A percentile compares a stretch with the other conserved stretches of the same genome.
These are phyloP conservation scores for Artomyces pyxidatus DNA, from an alignment of 768 basidiomycete genomes.

Conservation along the genomic window DNA sequence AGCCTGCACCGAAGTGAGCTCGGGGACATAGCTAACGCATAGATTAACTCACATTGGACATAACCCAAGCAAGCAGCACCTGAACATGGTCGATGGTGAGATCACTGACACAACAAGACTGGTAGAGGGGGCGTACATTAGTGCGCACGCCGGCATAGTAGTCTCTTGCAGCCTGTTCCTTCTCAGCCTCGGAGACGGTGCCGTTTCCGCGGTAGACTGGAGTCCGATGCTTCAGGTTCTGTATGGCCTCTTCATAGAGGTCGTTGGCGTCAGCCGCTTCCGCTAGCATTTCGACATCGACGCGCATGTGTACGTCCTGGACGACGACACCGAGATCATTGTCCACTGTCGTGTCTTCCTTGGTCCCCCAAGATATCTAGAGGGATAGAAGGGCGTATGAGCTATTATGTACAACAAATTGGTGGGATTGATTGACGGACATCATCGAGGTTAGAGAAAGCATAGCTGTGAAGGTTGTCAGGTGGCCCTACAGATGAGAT, in stretches of 20 bases:
- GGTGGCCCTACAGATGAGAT: neutral
- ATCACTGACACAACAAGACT: neutral
- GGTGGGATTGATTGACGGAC: constrained; percentile 32
- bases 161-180: constrained; percentile 68
- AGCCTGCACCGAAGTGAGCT: constrained; percentile 34
- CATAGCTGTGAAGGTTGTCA: constrained; percentile 46
- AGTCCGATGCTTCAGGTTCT: constrained; percentile 56
- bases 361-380: constrained; percentile 94
- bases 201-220: constrained; percentile 27
- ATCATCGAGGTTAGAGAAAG: constrained; percentile 81
- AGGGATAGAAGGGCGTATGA: neutral
- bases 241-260: constrained; percentile 77
- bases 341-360: constrained; percentile 68
- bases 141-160: constrained; percentile 87
- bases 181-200: constrained; percentile 43
- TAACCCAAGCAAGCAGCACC: constrained; percentile 72
- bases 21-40: neutral
- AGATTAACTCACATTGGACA: constrained; percentile 61
- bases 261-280: constrained; percentile 77
- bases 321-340: constrained; percentile 79
- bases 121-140: constrained; percentile 38
- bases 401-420: constrained; percentile 7
- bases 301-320: constrained; percentile 72
- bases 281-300: constrained; percentile 81
- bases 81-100: constrained; percentile 15